Conservation (phyloP, 305 asterid species). For the Ajuga reptans region DNA sequence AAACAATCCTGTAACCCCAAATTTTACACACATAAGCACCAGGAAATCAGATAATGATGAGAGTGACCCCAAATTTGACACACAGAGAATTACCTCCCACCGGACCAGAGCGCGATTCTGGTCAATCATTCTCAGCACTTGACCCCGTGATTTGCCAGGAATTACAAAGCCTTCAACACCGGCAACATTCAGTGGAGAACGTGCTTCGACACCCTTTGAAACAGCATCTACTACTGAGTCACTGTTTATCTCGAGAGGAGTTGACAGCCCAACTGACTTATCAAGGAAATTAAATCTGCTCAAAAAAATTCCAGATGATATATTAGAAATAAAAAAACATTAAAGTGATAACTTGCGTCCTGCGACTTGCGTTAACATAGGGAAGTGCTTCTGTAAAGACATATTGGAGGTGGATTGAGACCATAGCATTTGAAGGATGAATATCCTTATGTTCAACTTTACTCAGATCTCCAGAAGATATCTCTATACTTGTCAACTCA, state of each 20-base stretch:
- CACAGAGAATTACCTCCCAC: slow-evolving; percentile 69
- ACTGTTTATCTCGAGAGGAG: slow-evolving; percentile 54
- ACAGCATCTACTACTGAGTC: slow-evolving; percentile 46
- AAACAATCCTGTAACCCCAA: background rate
- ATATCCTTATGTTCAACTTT: background rate
- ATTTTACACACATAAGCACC: background rate
- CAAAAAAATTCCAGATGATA: slow-evolving; percentile 15
- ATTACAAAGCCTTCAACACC: slow-evolving; percentile 73
- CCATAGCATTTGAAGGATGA: background rate
- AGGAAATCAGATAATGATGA: background rate
- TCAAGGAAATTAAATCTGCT: slow-evolving; percentile 82
- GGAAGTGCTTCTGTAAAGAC: background rate
- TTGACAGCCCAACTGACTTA: slow-evolving; percentile 74
- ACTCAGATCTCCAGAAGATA: background rate
- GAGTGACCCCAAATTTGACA: background rate
- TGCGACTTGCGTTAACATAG: background rate
- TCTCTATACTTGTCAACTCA: background rate
- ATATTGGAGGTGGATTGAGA: background rate
- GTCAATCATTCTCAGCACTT: slow-evolving; percentile 68
- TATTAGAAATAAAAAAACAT: slow-evolving; percentile 6
- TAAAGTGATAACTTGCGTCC: background rate
- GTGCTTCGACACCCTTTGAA: slow-evolving; percentile 49
- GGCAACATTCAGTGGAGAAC: slow-evolving; percentile 48
- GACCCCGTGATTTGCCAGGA: slow-evolving; percentile 72
- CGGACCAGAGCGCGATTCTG: slow-evolving; percentile 61